Evolutionary conservation across 2,329 filamentous ascomycete genomes (phyloP), one percentile per base, ranked within the genome.

Genomic region (Exophiala mesophila): DNA sequence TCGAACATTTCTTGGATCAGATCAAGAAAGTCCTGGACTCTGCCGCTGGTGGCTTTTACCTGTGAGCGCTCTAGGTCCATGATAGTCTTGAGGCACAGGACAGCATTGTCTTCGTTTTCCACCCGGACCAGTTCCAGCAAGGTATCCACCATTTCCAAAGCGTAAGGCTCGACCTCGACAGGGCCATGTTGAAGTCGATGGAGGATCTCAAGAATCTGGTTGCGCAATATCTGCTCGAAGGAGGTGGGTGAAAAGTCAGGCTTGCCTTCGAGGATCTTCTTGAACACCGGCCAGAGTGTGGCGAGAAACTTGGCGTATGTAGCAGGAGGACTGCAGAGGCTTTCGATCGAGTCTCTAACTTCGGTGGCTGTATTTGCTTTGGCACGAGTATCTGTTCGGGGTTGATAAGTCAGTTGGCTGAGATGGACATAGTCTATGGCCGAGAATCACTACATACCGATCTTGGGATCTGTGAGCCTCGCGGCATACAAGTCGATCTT

Each of bases 91-190:
- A 99, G 88, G 62, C 90, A 96, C 50, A 98, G 71, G n/a, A 94
- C 88, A 2, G 90, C 92, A 73, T 98, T 99, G 51, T 99, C 92
- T 67, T 99, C 92, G 57, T 98, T 98, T 65, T 99, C 92, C 30
- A 80, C 83, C 55, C 83, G 82, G 46, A 97, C 88, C 45, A 98
- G 71, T 41, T 79, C 77, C 81, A 97, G 90, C 50, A 97, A 75
- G 53, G 94, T 75, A 60, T 96, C 89, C 46, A 96, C 87, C 47
- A 94, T 82, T 60, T 94, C 87, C 52, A 82, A 77, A 28, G 90
- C 89, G 64, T 90, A 94, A 1, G 83, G 85, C 62, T 97, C 89
- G 66, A 96, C 80, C 57, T 96, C 88, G 40, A 80, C 68, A 2
- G 87, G 83, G 28, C 75, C 79, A 75, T 71, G 82, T 55, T 65